Percentiles rank a stretch among this genome's conserved stretches.
These are phyloP conservation scores for Endocladia muricata DNA, from an alignment of 31 red algal genomes.

Conservation along the genomic window DNA sequence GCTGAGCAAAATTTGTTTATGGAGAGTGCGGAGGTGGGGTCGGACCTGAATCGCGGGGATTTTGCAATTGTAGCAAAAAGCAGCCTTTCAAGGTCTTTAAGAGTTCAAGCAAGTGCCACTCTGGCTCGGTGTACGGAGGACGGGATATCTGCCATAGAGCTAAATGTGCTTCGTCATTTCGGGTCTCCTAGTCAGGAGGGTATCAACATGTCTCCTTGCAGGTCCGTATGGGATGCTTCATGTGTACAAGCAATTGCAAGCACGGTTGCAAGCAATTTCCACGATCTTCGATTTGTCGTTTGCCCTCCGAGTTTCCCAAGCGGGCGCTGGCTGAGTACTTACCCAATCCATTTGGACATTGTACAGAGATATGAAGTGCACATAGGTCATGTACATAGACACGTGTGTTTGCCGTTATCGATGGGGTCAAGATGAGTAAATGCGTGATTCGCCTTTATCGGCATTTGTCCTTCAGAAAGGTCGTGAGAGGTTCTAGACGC, in stretches of 20 bases:
- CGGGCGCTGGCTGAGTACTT: slow-evolving; percentile 44
- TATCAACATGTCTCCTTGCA: slow-evolving; percentile 42
- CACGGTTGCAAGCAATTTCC: slow-evolving; percentile 57
- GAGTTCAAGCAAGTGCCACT: slow-evolving; percentile 30
- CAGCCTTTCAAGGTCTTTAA: slow-evolving; percentile 15
- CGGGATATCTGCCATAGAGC: slow-evolving; percentile 41
- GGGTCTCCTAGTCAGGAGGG: slow-evolving; percentile 5
- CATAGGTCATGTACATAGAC: slow-evolving; percentile 22
- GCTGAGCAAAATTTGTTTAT: slow-evolving; percentile 47
- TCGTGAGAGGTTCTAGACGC: no score
- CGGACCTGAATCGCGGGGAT: slow-evolving; percentile 27
- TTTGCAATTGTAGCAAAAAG: slow-evolving; percentile 42
- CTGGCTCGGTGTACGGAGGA: slow-evolving; percentile 42
- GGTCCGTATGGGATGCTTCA: slow-evolving; percentile 52
- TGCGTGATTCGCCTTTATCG: no score
- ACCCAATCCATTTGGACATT: slow-evolving; percentile 55
- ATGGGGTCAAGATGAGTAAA: no score
- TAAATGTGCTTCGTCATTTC: slow-evolving; percentile 61
- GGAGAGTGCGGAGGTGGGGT: slow-evolving; percentile 5
- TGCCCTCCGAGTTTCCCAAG: slow-evolving; percentile 49
- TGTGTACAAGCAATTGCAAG: slow-evolving; percentile 57
- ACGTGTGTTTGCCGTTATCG: no score
- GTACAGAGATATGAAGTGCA: slow-evolving; percentile 40
- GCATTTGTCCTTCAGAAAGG: no score
- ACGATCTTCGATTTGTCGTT: slow-evolving; percentile 42